A percentile compares a stretch with the other conserved stretches of the same genome.
phyloP scores from a whole-genome alignment of 495 filamentous ascomycete genomes.

The Penicillium lagena region DNA sequence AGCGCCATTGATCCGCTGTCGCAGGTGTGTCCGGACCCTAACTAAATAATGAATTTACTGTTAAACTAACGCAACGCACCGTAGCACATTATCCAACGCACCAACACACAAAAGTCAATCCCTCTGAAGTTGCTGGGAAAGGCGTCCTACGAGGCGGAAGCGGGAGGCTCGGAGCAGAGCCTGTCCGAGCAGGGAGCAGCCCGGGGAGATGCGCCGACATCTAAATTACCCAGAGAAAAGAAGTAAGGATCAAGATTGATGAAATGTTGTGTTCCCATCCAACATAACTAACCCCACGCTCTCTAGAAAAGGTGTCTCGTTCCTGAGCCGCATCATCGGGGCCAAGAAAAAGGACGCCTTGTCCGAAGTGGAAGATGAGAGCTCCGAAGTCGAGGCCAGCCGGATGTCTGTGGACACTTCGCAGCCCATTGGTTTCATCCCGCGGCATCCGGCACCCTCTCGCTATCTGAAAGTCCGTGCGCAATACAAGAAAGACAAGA shows the following conservation, averaged over 20 bases:
- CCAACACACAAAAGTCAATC: slow-evolving; percentile 67
- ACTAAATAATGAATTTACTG: too few relatives aligned
- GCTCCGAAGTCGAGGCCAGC: slow-evolving; percentile 62
- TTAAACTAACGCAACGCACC: not conserved
- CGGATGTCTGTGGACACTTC: slow-evolving; percentile 74
- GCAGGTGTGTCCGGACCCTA: slow-evolving; percentile 32
- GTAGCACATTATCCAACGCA: slow-evolving; percentile 76
- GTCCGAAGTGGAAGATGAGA: slow-evolving; percentile 55
- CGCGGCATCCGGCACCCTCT: slow-evolving; percentile 82
- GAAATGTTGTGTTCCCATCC: not conserved
- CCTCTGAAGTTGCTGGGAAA: slow-evolving; percentile 58
- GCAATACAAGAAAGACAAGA: slow-evolving; percentile 73
- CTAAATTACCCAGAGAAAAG: slow-evolving; percentile 54
- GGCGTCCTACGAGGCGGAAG: slow-evolving; percentile 46
- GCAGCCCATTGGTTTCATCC: slow-evolving; percentile 79
- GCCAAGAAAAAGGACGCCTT: slow-evolving; percentile 60
- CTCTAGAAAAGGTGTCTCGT: slow-evolving; percentile 75
- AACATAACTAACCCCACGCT: too few relatives aligned
- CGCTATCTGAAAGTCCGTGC: slow-evolving; percentile 82
- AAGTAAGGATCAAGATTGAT: slow-evolving; percentile 45
- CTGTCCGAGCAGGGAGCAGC: slow-evolving; percentile 26
- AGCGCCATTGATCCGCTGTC: slow-evolving; percentile 52
- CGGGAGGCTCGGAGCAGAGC: slow-evolving; percentile 43
- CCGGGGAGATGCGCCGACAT: slow-evolving; percentile 36
- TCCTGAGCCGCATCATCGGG: slow-evolving; percentile 84